Percentiles rank a stretch among this genome's conserved stretches.
These are phyloP conservation scores for Penicillium brevicompactum DNA, from an alignment of 2,329 filamentous ascomycete genomes.

Conservation along the genomic window DNA sequence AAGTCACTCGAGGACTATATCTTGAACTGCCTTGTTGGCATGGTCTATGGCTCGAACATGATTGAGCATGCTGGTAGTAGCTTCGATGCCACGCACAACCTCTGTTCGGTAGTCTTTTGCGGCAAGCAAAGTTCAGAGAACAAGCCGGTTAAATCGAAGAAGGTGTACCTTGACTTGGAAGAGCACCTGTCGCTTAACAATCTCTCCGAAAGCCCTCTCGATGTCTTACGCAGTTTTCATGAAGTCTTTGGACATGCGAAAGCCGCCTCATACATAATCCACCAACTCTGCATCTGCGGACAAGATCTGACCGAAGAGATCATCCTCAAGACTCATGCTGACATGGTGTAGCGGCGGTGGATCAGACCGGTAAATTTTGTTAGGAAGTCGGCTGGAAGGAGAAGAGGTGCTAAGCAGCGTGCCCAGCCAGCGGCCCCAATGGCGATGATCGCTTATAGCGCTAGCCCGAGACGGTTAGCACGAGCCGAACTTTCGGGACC, in stretches of 20 bases:
- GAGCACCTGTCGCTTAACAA: neutral
- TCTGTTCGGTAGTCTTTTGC: constrained; percentile 10
- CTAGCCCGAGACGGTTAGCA: too few relatives aligned
- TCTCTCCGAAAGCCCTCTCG: neutral
- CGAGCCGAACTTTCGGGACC: too few relatives aligned
- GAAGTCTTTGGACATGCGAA: constrained; percentile 7
- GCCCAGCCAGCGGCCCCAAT: too few relatives aligned
- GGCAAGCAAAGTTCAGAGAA: neutral
- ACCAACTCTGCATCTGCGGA: neutral
- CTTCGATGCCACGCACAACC: neutral
- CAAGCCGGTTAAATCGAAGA: neutral
- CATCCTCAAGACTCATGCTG: constrained; percentile 3
- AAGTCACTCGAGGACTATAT: constrained; percentile 1
- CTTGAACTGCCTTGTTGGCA: neutral
- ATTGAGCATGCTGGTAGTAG: constrained; percentile 1
- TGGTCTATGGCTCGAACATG: constrained; percentile 14
- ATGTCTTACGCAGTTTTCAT: neutral
- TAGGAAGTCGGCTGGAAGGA: too few relatives aligned
- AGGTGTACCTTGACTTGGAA: neutral
- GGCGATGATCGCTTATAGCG: too few relatives aligned
- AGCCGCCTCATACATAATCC: neutral
- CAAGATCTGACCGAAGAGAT: constrained; percentile 3
- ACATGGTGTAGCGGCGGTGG: neutral
- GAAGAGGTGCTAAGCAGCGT: too few relatives aligned
- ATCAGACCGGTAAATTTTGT: too few relatives aligned